phyloP scores from a whole-genome alignment of 1,284 basidiomycete species.

The Apiotrichum gracile region DNA sequence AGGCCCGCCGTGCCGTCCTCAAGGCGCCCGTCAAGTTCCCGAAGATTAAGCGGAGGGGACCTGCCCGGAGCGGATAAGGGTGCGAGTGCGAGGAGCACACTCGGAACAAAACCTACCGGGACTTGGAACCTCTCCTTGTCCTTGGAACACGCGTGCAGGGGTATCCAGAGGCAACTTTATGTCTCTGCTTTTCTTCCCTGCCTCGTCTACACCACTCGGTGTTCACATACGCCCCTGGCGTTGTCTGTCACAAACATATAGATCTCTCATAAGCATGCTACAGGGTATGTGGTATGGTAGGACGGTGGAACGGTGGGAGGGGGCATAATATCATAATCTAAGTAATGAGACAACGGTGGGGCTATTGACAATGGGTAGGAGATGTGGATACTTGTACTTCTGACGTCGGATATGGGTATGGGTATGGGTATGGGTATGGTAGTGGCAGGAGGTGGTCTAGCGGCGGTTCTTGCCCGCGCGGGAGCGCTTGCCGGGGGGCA shows the following conservation, averaged over 20 bases:
- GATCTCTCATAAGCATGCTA: not conserved
- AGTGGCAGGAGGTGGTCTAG: too few relatives aligned
- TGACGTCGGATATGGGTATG: not conserved
- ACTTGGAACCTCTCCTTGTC: not conserved
- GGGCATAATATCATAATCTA: too few relatives aligned
- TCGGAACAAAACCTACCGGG: too few relatives aligned
- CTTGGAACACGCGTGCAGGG: not conserved
- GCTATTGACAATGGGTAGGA: not conserved
- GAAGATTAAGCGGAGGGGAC: slow-evolving; percentile 49
- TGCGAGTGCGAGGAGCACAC: not conserved
- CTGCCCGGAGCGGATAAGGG: slow-evolving; percentile 30
- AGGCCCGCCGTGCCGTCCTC: slow-evolving; percentile 63
- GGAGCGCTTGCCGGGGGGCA: not conserved
- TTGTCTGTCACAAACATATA: not conserved
- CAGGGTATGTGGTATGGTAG: not conserved
- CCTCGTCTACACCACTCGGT: too few relatives aligned
- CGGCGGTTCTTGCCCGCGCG: too few relatives aligned
- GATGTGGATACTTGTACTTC: not conserved
- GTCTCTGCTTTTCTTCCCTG: too few relatives aligned
- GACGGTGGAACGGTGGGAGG: not conserved
- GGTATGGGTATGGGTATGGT: too few relatives aligned
- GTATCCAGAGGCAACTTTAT: too few relatives aligned
- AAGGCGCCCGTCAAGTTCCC: slow-evolving; percentile 73
- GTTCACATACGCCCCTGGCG: too few relatives aligned
- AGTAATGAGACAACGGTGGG: too few relatives aligned